phyloP scores from a whole-genome alignment of 352 stramenopile genomes.

The Phytopythium delawarense region DNA sequence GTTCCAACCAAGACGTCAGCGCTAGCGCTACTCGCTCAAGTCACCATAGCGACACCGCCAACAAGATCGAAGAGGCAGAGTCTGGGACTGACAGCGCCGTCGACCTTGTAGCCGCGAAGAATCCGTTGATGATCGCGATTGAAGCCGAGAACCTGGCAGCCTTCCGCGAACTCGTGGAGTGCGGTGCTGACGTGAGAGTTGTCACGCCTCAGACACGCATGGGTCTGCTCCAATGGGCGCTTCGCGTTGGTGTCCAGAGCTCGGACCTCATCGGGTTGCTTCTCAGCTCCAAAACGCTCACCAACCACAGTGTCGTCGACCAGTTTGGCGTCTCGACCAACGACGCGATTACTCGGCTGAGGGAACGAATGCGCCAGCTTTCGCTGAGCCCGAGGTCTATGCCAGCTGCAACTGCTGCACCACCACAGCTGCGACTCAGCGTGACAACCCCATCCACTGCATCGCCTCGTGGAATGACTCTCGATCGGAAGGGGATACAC shows the following conservation, averaged over 20 bases:
- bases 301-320: slow-evolving; percentile 18
- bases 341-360: slow-evolving; percentile 16
- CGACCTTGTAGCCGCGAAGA: slow-evolving; percentile 21
- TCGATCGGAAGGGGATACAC: background rate
- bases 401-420: background rate
- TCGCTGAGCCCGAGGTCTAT: too few species aligned
- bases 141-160: slow-evolving; percentile 40
- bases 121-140: slow-evolving; percentile 54
- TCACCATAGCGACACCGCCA: background rate
- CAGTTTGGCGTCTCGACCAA: slow-evolving; percentile 30
- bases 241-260: slow-evolving; percentile 9
- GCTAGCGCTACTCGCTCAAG: background rate
- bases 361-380: slow-evolving; percentile 5
- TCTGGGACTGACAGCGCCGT: background rate
- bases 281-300: slow-evolving; percentile 10
- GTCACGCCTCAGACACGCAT: slow-evolving; percentile 43
- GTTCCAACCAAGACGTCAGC: slow-evolving; percentile 7
- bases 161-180: slow-evolving; percentile 41
- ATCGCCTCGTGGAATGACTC: background rate
- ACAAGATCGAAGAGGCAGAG: background rate
- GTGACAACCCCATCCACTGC: background rate
- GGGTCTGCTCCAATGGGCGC: slow-evolving; percentile 45
- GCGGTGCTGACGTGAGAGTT: slow-evolving; percentile 37
- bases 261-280: slow-evolving; percentile 11
- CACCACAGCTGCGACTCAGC: background rate